Conservation (phyloP, 108 stramenopile species). For the Nitzschia sp. region DNA sequence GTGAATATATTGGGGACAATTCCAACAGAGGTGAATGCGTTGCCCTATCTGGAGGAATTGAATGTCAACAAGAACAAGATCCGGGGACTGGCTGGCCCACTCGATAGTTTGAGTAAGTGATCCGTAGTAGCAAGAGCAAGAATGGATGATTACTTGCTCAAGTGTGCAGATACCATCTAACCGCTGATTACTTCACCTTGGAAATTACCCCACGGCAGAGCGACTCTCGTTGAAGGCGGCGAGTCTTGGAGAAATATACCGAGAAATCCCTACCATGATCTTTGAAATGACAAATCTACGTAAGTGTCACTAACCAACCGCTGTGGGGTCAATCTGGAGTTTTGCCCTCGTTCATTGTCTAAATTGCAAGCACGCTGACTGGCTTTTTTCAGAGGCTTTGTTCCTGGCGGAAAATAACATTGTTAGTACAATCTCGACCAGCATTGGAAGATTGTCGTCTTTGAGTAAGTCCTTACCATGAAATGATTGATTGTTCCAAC, state of each 20-base stretch:
- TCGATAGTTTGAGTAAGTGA: not conserved
- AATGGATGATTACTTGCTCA: no score
- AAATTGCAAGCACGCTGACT: no score
- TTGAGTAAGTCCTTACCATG: not conserved
- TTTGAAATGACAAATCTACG: conserved; percentile 13
- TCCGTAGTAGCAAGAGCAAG: not conserved
- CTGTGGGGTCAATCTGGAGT: no score
- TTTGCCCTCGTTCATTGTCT: no score
- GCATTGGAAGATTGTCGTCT: not conserved
- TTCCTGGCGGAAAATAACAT: not conserved
- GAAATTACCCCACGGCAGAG: not conserved
- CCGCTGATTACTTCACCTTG: no score
- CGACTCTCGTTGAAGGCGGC: not conserved
- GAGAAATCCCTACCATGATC: not conserved
- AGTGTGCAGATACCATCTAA: no score
- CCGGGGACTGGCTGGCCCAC: not conserved
- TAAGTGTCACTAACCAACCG: not conserved
- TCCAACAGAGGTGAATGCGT: not conserved
- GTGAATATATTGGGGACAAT: not conserved
- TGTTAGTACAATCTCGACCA: not conserved
- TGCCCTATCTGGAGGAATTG: not conserved
- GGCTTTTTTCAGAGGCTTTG: not conserved
- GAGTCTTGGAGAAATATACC: not conserved
- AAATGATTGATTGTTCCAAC: not conserved
- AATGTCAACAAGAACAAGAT: not conserved